A percentile compares a stretch with the other conserved stretches of the same genome.
Evolutionary conservation across 805 yeast species (phyloP).

Genomic region (Ogataea zsoltii): DNA sequence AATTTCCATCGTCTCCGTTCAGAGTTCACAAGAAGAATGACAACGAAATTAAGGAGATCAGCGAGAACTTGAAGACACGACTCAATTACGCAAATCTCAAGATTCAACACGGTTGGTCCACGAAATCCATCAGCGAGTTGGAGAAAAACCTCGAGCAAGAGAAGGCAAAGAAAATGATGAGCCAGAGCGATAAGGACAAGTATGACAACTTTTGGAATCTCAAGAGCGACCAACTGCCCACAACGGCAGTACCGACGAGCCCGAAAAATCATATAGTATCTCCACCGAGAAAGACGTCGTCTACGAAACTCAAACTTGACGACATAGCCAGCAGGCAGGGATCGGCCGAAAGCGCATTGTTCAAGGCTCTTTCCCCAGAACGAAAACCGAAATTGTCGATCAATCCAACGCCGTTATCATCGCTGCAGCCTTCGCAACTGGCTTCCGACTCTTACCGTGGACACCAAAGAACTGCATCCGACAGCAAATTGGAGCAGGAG

Average conservation of each 20-base stretch:
- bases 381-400: conserved; percentile 19
- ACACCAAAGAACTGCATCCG: conserved; percentile 21
- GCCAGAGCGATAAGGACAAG: conserved; percentile 16
- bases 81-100: conserved; percentile 38
- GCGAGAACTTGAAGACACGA: conserved; percentile 37
- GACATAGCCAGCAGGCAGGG: conserved; percentile 30
- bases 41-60: conserved; percentile 36
- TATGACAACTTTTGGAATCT: conserved; percentile 33
- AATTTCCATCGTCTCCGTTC: conserved; percentile 24
- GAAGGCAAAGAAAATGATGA: conserved; percentile 15
- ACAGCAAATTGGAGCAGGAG: conserved; percentile 47
- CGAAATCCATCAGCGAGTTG: conserved; percentile 31
- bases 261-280: conserved; percentile 7
- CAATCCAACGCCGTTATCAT: conserved; percentile 8
- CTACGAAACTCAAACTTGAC: conserved; percentile 25
- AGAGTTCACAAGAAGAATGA: conserved; percentile 33
- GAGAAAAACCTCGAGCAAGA: conserved; percentile 29
- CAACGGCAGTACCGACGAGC: conserved; percentile 7
- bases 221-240: conserved; percentile 28
- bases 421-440: background rate
- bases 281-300: conserved; percentile 14
- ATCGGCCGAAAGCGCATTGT: conserved; percentile 27
- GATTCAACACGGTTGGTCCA: conserved; percentile 39
- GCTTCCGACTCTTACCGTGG: conserved; percentile 3
- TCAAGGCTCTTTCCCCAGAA: conserved; percentile 26